Base-by-base conservation (phyloP, 192 early-diverging fungal genomes). In the Geranomyces variabilis region DNA sequence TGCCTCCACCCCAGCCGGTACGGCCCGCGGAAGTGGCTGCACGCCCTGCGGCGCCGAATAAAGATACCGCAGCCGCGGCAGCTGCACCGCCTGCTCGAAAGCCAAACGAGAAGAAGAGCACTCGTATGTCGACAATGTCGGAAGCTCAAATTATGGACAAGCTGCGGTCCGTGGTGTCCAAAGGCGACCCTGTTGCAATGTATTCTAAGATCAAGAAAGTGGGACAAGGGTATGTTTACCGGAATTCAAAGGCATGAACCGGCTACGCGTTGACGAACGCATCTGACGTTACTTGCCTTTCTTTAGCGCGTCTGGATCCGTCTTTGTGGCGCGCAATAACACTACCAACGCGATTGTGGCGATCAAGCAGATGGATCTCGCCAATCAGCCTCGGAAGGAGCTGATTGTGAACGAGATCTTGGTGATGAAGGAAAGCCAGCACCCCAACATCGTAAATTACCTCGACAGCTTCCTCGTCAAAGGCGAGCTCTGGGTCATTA, bases 371-470 rank as follows among this genome's bases (percentile, higher is more conserved):
- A 89, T 89, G 84, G 80, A 86, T 49, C 68, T 89, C n/a, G 74
- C 74, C 44, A 64, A 73, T 36, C 87, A 89, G 64, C 84, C 84
- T 14, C 78, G 82, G 9, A 89, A 89, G 65, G 87, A 89, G 45
- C 77, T 88, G 51, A 75, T 89, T 15, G 83, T 88, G 15, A 86
- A 93, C 69, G 94, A 95, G 82, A 93, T 95, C 47, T 60, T 92
- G 43, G 88, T 95, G 22, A 93, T 95, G 92, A 91, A 91, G 66
- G 89, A 92, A 53, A 87, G 84, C 13, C 79, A 75, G n/a, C 93
- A 95, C 78, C 90, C 92, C 64, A 99, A 97, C 77, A 96, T 99
- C 86, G 94, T 97, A 80, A 99, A 99, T 82, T 99, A 92, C 70
- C 80, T 95, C 48, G 96, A 97, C 79, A 86, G 92, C 12, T 99